Conservation (phyloP, 1,284 basidiomycete species). For the Ganoderma boninense region DNA sequence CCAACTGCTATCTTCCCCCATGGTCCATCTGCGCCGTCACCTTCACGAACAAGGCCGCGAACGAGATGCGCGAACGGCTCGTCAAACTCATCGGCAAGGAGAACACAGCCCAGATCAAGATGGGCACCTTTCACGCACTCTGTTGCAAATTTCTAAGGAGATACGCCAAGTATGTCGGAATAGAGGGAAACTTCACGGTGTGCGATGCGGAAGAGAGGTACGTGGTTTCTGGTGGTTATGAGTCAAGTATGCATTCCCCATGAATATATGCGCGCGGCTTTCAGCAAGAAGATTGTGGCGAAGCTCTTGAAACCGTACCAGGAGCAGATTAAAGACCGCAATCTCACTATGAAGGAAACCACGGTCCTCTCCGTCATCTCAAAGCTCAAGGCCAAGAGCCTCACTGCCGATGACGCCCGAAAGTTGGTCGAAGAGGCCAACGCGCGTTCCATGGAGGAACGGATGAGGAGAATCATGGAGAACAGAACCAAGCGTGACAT, state of each 20-base stretch:
- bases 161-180: constrained; percentile 66
- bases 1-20: constrained; percentile 62
- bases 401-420: constrained; percentile 58
- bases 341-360: constrained; percentile 69
- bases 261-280: constrained; percentile 2
- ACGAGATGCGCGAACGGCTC: constrained; percentile 86
- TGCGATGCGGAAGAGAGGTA: constrained; percentile 88
- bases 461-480: neutral
- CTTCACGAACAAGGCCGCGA: constrained; percentile 91
- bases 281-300: constrained; percentile 78
- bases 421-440: constrained; percentile 27
- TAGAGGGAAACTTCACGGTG: constrained; percentile 84
- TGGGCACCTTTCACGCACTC: constrained; percentile 88
- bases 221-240: constrained; percentile 28
- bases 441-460: constrained; percentile 15
- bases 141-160: constrained; percentile 79
- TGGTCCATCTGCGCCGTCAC: constrained; percentile 82
- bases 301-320: constrained; percentile 67
- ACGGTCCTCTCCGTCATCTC: constrained; percentile 75
- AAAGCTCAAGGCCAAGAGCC: constrained; percentile 81
- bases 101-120: constrained; percentile 65
- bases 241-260: neutral
- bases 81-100: constrained; percentile 75
- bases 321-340: constrained; percentile 53
- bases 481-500: constrained; percentile 22